Evolutionary conservation across 2,329 filamentous ascomycete genomes (phyloP), one percentile per base, ranked within the genome.

Genomic region (Coniochaeta sp.): DNA sequence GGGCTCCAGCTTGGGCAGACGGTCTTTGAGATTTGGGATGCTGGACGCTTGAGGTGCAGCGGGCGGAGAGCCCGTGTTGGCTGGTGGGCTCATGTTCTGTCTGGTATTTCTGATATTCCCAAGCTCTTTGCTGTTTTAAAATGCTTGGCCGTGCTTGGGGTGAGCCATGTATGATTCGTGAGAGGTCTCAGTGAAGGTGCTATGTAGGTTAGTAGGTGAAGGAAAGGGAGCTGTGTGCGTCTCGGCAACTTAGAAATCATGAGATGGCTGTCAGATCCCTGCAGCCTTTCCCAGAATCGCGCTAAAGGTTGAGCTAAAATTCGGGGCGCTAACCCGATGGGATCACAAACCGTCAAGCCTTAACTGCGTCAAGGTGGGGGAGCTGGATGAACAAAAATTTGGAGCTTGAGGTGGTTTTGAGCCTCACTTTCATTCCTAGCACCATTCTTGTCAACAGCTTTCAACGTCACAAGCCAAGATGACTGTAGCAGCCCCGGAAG

Each of bases 1-100:
- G 27, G 86, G 83, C 61, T 85, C 78, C 55, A 90, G 75, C 63
- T 82, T 87, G 28, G 85, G 85, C 38, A 89, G 77, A 55, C 73
- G 76, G 60, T 80, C 71, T 61, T 75, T 79, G 26, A 82, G 70
- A 60, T 76, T 73, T 14, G 77, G 74, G 30, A 75, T 71, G 27
- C 56, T 58, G 18, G 55, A 56, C 4, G 53, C 57, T 2, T 51
- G 57, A 18, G 54, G 50, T 40, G 51, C 18, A 5, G 52, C 49
- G 28, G 61, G 26, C 28, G n/a, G 3, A 28, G 46, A 20, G 26
- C 47, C 47, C n/a, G 18, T 18, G 22, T 16, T 49, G 52, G 31
- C 56, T 47, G 45, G 16, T 47, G 45, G 18, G 18, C 7, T 30
- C 45, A 28, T 47, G 12, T 47, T 60, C 53, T 22, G 54, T 59